Percentiles rank a stretch among this genome's conserved stretches.
Evolutionary conservation across 192 early-diverging fungal species (phyloP).

Genomic region (Coemansia sp.): DNA sequence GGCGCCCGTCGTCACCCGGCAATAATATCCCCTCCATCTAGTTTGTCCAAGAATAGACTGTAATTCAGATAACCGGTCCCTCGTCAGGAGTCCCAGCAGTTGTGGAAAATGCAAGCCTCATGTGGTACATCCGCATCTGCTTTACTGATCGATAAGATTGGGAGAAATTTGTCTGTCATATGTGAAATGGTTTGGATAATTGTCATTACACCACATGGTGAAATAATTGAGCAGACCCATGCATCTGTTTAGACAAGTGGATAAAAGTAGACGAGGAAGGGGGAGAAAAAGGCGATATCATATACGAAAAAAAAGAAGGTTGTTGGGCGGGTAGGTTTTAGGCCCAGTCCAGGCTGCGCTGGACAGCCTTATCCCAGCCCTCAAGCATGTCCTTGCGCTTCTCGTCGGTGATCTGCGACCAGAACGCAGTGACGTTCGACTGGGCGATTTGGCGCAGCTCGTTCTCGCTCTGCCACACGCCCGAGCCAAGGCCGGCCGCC

Average conservation of each 20-base stretch:
- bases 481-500: conserved; percentile 74
- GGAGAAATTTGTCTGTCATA: too few species aligned
- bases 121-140: too few species aligned
- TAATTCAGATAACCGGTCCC: too few species aligned
- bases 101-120: too few species aligned
- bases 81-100: too few species aligned
- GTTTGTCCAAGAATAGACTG: too few species aligned
- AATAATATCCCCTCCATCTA: not conserved
- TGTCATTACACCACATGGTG: too few species aligned
- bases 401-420: conserved; percentile 43
- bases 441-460: conserved; percentile 53
- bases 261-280: not conserved
- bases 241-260: too few species aligned
- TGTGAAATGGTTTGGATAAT: too few species aligned
- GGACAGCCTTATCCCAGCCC: conserved; percentile 73
- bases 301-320: not conserved
- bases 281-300: not conserved
- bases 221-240: too few species aligned
- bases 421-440: conserved; percentile 46
- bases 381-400: conserved; percentile 57
- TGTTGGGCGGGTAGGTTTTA: not conserved
- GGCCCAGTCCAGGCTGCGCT: conserved; percentile 62
- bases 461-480: conserved; percentile 55
- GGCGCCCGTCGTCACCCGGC: not conserved
- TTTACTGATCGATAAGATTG: too few species aligned